Conservation (phyloP, 371 early-diverging fungal species). For the Syncephalastrum racemosum region DNA sequence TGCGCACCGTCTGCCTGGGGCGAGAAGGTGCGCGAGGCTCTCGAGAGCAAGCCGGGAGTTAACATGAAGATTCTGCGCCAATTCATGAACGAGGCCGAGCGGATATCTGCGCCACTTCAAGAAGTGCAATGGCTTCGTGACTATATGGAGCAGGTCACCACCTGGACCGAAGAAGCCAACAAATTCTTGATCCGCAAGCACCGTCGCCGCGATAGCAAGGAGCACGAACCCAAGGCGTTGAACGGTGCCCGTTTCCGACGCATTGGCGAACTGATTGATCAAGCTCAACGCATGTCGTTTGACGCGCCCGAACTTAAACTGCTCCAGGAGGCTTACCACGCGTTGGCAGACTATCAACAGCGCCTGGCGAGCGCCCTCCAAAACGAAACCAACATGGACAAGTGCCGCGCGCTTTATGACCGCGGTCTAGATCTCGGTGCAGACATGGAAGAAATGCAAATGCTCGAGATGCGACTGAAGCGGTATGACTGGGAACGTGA, state of each 20-base stretch:
- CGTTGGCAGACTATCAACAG: constrained; percentile 10
- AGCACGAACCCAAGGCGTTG: neutral
- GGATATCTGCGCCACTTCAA: constrained; percentile 24
- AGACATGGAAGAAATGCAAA: constrained; percentile 17
- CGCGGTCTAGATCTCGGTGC: constrained; percentile 12
- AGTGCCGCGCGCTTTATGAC: constrained; percentile 5
- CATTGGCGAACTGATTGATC: constrained; percentile 13
- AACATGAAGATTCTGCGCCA: constrained; percentile 51
- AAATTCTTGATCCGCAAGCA: constrained; percentile 31
- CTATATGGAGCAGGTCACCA: constrained; percentile 12
- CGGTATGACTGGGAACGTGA: constrained; percentile 14
- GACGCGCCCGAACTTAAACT: constrained; percentile 16
- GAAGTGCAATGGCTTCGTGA: constrained; percentile 18
- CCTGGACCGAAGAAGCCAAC: constrained; percentile 23
- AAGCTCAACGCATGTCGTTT: constrained; percentile 13
- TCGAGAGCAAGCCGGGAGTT: constrained; percentile 49
- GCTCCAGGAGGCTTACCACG: constrained; percentile 8
- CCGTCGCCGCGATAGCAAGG: constrained; percentile 13
- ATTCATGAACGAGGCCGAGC: constrained; percentile 51
- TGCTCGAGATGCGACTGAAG: constrained; percentile 9
- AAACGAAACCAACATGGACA: too few species aligned
- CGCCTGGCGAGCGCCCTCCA: too few species aligned
- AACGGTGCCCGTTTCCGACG: constrained; percentile 9
- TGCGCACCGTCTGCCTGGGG: constrained; percentile 42
- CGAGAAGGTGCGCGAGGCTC: constrained; percentile 30